A percentile compares a stretch with the other conserved stretches of the same genome.
phyloP scores from a whole-genome alignment of 1,284 basidiomycete genomes.

The Pholiota adiposa region DNA sequence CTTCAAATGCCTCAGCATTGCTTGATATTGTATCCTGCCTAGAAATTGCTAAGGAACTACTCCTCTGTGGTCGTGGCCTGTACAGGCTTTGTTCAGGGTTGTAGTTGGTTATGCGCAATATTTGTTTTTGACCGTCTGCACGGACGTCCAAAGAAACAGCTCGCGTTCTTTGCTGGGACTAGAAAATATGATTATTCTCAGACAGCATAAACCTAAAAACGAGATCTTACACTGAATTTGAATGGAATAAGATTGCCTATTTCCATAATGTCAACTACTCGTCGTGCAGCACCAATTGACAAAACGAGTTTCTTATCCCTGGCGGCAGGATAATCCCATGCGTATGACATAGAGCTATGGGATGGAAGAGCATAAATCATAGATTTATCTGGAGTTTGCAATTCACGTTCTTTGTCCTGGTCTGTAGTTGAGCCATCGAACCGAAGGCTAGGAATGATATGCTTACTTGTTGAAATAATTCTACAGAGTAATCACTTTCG shows the following conservation, averaged over 20 bases:
- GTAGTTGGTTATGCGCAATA: slow-evolving; percentile 90
- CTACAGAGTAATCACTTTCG: slow-evolving; percentile 76
- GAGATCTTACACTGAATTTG: slow-evolving; percentile 71
- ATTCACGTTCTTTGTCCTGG: slow-evolving; percentile 56
- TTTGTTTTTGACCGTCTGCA: slow-evolving; percentile 87
- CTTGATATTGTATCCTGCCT: slow-evolving; percentile 76
- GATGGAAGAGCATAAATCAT: slow-evolving; percentile 63
- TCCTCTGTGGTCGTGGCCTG: slow-evolving; percentile 67
- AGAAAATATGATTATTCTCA: slow-evolving; percentile 8
- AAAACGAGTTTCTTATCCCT: slow-evolving; percentile 84
- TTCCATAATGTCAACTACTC: slow-evolving; percentile 92
- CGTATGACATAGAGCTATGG: slow-evolving; percentile 70
- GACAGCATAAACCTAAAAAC: slow-evolving; percentile 5
- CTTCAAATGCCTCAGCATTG: slow-evolving; percentile 84
- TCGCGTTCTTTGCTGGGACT: slow-evolving; percentile 58
- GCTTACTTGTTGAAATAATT: slow-evolving; percentile 78
- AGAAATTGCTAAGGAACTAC: slow-evolving; percentile 51
- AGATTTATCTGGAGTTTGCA: slow-evolving; percentile 40
- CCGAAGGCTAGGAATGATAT: background rate
- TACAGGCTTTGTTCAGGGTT: slow-evolving; percentile 87
- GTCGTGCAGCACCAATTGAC: slow-evolving; percentile 65
- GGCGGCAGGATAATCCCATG: slow-evolving; percentile 95
- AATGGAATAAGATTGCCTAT: slow-evolving; percentile 94
- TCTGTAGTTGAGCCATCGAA: slow-evolving; percentile 1
- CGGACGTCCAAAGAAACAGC: slow-evolving; percentile 92